phyloP scores from a whole-genome alignment of 176 grass and related monocot species.

The Guadua angustifolia region DNA sequence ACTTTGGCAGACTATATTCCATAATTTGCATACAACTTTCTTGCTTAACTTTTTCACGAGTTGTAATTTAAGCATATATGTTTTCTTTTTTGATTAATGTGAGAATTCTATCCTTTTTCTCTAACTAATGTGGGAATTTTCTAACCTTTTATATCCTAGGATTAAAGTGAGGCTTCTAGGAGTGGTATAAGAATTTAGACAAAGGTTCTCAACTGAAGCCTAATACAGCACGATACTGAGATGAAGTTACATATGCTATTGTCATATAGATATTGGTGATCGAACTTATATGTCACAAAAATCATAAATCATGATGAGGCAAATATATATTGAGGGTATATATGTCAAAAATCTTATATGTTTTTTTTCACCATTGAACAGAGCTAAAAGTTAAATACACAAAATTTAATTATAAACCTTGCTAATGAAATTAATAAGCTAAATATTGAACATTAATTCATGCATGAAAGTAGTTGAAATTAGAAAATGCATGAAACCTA shows the following conservation, averaged over 20 bases:
- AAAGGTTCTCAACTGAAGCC: neutral
- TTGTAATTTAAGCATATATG: too few relatives aligned
- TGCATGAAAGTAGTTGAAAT: neutral
- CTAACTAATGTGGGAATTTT: too few relatives aligned
- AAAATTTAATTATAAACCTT: neutral
- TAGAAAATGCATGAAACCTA: neutral
- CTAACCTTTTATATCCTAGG: too few relatives aligned
- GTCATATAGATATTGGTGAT: too few relatives aligned
- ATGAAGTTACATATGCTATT: neutral
- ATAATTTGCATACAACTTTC: too few relatives aligned
- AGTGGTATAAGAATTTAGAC: neutral
- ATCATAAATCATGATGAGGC: neutral
- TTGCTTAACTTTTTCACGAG: too few relatives aligned
- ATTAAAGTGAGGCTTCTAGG: too few relatives aligned
- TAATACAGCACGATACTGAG: neutral
- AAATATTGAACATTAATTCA: neutral
- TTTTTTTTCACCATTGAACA: neutral
- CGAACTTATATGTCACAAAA: neutral
- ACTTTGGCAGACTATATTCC: too few relatives aligned
- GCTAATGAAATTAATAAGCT: neutral
- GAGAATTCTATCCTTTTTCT: too few relatives aligned
- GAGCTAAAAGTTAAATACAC: neutral
- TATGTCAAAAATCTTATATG: neutral
- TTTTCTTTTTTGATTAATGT: too few relatives aligned
- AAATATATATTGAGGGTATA: neutral